phyloP scores from a whole-genome alignment of 2,329 filamentous ascomycete species.

The Nemania serpens region DNA sequence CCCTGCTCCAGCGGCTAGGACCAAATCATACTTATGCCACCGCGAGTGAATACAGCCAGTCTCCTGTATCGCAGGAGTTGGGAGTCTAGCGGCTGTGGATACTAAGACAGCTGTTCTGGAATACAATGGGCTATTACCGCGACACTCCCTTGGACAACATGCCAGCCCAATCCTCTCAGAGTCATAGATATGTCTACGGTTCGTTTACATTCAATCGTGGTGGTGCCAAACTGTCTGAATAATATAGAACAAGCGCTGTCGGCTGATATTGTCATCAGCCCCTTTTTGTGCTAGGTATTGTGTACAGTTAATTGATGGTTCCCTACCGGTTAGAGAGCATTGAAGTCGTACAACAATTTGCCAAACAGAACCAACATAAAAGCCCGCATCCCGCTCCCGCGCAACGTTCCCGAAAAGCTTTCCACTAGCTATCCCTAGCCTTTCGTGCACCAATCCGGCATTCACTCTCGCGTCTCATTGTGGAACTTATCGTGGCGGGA shows the following conservation, averaged over 20 bases:
- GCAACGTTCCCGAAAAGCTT: neutral
- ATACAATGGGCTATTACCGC: neutral
- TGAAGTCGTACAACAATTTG: slow-evolving; percentile 11
- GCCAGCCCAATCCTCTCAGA: neutral
- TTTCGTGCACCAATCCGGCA: neutral
- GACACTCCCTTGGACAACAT: neutral
- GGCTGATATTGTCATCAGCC: neutral
- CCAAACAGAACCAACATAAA: slow-evolving; percentile 8
- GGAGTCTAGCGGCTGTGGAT: neutral
- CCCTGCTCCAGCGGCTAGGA: neutral
- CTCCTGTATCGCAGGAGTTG: neutral
- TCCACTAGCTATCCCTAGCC: neutral
- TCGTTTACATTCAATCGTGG: neutral
- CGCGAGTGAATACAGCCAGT: neutral
- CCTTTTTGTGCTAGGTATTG: neutral
- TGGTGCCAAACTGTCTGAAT: neutral
- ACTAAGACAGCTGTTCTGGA: neutral
- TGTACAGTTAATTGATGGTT: neutral
- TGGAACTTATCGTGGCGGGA: neutral
- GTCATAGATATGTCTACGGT: neutral
- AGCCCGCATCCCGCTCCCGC: neutral
- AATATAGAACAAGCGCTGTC: neutral
- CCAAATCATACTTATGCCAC: neutral
- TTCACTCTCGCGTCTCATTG: neutral
- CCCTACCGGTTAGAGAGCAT: neutral